These are phyloP conservation scores for Cryphonectria parasitica DNA, from an alignment of 2,329 filamentous ascomycete genomes.

Conservation along the genomic window DNA sequence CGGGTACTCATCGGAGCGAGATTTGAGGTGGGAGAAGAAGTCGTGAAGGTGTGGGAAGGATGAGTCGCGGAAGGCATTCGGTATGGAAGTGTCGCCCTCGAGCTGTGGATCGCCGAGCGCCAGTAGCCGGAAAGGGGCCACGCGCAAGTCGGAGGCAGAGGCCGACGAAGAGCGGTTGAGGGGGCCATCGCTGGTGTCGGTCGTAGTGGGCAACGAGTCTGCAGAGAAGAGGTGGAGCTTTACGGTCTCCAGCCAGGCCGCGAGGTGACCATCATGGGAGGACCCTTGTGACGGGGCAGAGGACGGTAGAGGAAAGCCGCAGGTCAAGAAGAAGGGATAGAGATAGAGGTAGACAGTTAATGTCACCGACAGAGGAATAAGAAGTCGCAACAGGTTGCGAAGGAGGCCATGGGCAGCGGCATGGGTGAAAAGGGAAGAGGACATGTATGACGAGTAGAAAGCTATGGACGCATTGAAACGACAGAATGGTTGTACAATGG, in stretches of 20 bases:
- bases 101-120: conserved; percentile 91
- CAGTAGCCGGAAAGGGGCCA: conserved; percentile 82
- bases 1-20: conserved; percentile 30
- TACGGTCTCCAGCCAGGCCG: conserved; percentile 45
- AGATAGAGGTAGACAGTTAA: conserved; percentile 82
- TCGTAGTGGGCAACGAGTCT: conserved; percentile 26
- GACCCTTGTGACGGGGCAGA: conserved; percentile 21
- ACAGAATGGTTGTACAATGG: neutral
- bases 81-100: conserved; percentile 87
- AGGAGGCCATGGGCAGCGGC: conserved; percentile 40
- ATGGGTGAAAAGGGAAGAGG: conserved; percentile 10
- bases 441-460: conserved; percentile 12
- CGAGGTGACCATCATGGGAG: conserved; percentile 24
- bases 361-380: conserved; percentile 68
- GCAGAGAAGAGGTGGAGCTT: conserved; percentile 45
- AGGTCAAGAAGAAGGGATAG: conserved; percentile 80
- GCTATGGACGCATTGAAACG: conserved; percentile 13
- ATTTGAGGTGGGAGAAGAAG: conserved; percentile 48
- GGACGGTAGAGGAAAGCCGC: conserved; percentile 70
- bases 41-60: conserved; percentile 58
- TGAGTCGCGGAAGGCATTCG: conserved; percentile 53
- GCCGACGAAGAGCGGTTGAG: conserved; percentile 29
- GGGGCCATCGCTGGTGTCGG: conserved; percentile 33
- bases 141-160: conserved; percentile 28
- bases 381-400: conserved; percentile 59